phyloP scores from a whole-genome alignment of 2,329 filamentous ascomycete species.

The Colletotrichum somersetense region DNA sequence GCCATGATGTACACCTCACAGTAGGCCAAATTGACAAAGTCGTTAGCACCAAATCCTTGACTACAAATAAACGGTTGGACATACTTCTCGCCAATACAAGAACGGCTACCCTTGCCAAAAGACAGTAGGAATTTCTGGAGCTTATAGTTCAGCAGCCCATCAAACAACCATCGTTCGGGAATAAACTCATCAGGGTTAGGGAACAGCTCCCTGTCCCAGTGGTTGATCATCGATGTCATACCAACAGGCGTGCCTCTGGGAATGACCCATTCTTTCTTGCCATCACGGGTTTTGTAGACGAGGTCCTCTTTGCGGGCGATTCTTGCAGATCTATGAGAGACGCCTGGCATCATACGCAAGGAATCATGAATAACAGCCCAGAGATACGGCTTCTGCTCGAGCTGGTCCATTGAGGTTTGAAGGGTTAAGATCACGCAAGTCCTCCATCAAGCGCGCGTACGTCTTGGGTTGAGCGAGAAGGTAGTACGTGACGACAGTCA shows the following conservation, averaged over 20 bases:
- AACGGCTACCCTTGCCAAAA: constrained; percentile 43
- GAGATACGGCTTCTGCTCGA: constrained; percentile 57
- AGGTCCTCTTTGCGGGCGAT: constrained; percentile 44
- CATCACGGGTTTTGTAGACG: constrained; percentile 44
- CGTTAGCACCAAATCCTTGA: constrained; percentile 14
- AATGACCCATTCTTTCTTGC: constrained; percentile 41
- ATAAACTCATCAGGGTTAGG: constrained; percentile 42
- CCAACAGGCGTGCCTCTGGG: constrained; percentile 43
- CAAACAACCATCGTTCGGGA: constrained; percentile 46
- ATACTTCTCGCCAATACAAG: constrained; percentile 45
- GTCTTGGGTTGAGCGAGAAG: constrained; percentile 47
- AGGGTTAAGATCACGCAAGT: constrained; percentile 46
- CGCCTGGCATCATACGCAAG: constrained; percentile 45
- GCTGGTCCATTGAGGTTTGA: constrained; percentile 46
- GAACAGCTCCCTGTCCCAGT: constrained; percentile 43
- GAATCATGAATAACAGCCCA: constrained; percentile 45
- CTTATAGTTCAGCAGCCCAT: constrained; percentile 34
- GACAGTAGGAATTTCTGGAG: constrained; percentile 42
- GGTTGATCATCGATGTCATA: constrained; percentile 44
- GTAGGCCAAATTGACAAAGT: constrained; percentile 45
- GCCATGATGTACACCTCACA: constrained; percentile 49
- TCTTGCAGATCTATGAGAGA: constrained; percentile 42
- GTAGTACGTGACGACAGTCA: constrained; percentile 49
- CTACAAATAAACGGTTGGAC: background rate
- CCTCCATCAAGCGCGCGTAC: constrained; percentile 44